Percentiles rank a stretch among this genome's conserved stretches.
Evolutionary conservation across 163 green algal genomes (phyloP).

Genomic region (Coccomyxa subellipsoidea): DNA sequence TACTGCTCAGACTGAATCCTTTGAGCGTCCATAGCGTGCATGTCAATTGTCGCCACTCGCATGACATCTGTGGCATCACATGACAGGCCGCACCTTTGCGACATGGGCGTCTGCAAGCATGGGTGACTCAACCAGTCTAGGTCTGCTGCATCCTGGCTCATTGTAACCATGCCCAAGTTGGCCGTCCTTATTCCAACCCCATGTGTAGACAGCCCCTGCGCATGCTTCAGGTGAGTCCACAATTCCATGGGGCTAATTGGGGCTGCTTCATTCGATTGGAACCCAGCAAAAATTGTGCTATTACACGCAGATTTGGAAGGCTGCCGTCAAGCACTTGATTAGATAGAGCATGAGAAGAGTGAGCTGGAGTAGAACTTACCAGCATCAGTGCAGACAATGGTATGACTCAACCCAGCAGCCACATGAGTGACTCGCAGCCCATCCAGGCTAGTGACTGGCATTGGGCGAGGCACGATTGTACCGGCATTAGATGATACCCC

Average conservation of each 20-base stretch:
- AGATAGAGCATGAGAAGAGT: neutral
- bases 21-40: neutral
- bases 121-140: neutral
- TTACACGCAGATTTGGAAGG: neutral
- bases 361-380: neutral
- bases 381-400: slow-evolving; percentile 13
- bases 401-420: slow-evolving; percentile 22
- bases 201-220: slow-evolving; percentile 20
- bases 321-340: neutral
- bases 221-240: too few species aligned
- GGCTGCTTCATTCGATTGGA: too few species aligned
- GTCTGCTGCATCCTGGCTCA: neutral
- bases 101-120: neutral
- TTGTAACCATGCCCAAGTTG: slow-evolving; percentile 11
- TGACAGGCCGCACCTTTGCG: neutral
- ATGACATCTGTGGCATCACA: neutral
- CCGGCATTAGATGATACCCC: neutral
- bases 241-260: too few species aligned
- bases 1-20: neutral
- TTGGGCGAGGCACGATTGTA: neutral
- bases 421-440: slow-evolving; percentile 12
- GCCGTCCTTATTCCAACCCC: slow-evolving; percentile 23
- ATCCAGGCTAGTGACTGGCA: slow-evolving; percentile 5
- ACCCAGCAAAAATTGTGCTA: slow-evolving; percentile 5
- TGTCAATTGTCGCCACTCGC: neutral